These are phyloP conservation scores for Globisporangium paroecandrum DNA, from an alignment of 352 stramenopile genomes.

Conservation along the genomic window DNA sequence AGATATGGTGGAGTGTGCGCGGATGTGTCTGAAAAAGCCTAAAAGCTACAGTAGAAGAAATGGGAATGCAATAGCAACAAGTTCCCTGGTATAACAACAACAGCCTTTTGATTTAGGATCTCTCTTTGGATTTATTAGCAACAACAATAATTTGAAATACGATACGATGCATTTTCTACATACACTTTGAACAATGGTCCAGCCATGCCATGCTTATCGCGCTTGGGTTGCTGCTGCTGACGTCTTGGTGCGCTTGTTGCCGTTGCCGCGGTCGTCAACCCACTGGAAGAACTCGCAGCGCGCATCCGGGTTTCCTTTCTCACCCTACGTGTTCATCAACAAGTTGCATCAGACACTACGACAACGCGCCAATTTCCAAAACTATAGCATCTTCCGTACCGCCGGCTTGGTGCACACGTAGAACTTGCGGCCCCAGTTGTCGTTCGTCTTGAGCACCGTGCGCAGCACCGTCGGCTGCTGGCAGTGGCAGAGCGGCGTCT, in stretches of 20 bases:
- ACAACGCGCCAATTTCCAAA: neutral
- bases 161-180: neutral
- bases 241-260: conserved; percentile 15
- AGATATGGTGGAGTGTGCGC: neutral
- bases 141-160: neutral
- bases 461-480: conserved; percentile 66
- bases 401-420: conserved; percentile 82
- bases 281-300: conserved; percentile 88
- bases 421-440: conserved; percentile 84
- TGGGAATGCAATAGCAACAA: neutral
- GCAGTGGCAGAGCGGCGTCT: conserved; percentile 66
- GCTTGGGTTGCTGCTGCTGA: neutral
- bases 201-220: neutral
- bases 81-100: neutral
- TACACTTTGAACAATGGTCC: neutral
- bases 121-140: neutral
- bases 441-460: conserved; percentile 72
- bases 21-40: neutral
- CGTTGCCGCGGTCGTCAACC: conserved; percentile 35
- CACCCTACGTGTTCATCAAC: conserved; percentile 36
- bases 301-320: conserved; percentile 70
- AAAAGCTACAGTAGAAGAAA: conserved; percentile 6
- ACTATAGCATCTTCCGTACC: conserved; percentile 23
- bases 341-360: neutral
- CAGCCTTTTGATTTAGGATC: conserved; percentile 2